Evolutionary conservation across 2,329 filamentous ascomycete genomes (phyloP).

Genomic region (Tolypocladium paradoxum): DNA sequence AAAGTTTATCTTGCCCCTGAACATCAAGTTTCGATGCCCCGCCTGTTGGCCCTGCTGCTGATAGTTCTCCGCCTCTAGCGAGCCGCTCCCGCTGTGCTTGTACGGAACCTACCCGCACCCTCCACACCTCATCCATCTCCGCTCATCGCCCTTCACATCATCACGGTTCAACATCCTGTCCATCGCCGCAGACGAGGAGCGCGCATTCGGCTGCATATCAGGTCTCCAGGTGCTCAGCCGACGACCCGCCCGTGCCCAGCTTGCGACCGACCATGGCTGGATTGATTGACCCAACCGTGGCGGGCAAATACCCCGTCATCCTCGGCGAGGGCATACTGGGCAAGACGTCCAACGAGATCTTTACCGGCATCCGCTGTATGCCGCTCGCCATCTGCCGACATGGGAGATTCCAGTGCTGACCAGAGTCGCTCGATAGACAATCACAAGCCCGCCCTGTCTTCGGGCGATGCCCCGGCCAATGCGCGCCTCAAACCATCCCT

Average conservation of each 20-base stretch:
- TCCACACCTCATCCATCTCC: neutral
- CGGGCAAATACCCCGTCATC: conserved; percentile 51
- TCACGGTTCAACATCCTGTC: neutral
- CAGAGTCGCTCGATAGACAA: conserved; percentile 36
- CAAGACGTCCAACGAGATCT: conserved; percentile 44
- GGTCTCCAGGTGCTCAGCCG: neutral
- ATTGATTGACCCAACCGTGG: conserved; percentile 48
- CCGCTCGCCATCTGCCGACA: neutral
- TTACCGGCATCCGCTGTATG: conserved; percentile 51
- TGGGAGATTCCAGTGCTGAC: neutral
- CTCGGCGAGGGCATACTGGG: conserved; percentile 51
- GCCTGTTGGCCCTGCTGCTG: neutral
- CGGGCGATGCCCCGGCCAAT: conserved; percentile 34
- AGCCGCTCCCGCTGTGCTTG: neutral
- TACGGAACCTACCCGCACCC: neutral
- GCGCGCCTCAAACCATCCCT: conserved; percentile 41
- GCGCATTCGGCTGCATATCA: neutral
- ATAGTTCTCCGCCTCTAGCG: neutral
- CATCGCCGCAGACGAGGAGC: neutral
- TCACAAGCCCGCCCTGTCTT: conserved; percentile 45
- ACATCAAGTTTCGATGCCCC: neutral
- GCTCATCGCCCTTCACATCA: neutral
- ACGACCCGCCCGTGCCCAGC: neutral
- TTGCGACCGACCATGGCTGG: conserved; percentile 17
- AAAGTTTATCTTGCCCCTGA: neutral